Evolutionary conservation across 2,329 filamentous ascomycete genomes (phyloP), one percentile per base, ranked within the genome.

Genomic region (Metarhizium guizhouense): DNA sequence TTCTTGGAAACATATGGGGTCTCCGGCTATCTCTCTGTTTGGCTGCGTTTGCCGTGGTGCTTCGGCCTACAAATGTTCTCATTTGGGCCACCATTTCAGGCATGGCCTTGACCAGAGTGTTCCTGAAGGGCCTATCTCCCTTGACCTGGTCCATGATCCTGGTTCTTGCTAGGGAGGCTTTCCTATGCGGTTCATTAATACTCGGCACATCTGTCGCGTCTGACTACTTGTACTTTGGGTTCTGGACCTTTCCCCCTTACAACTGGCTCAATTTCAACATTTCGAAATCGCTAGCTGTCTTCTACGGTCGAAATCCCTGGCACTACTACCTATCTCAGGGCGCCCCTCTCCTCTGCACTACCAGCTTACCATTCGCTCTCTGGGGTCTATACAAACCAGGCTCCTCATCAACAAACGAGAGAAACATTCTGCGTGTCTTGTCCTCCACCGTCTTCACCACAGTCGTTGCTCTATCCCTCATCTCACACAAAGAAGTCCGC

Each of bases 261-360:
- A 86, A 87, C 55, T 97, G 91, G 74, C 79, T 97, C 56, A 83
- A 93, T 67, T 93, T 96, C 77, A 99, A 99, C 72, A 79, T 99
- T 55, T 83, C 86, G 20, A 87, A 95, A 69, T 88, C 88, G 7
- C 79, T 99, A 6, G 90, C 94, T 30, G 83, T 93, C 51, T 97
- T 97, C 71, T 99, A 99, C 68, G 94, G 94, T 25, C 82, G 77
- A 51, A 97, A 95, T 71, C 84, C 90, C 59, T 87, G 87, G 80
- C 91, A 96, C 70, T 99, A 97, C 74, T 99, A 96, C 69, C 72
- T 95, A 34, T 87, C 88, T 0, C 92, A 99, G 72, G 94, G 91
- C 4, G 78, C 96, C 30, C 93, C 94, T 2, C 79, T 97, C 0
- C 81, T 96, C 5, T 85, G 94, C 36, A 96, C 87, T 8, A 92